phyloP scores from a whole-genome alignment of 129 eudicot genomes.

The Rutidosis leptorrhynchoides region DNA sequence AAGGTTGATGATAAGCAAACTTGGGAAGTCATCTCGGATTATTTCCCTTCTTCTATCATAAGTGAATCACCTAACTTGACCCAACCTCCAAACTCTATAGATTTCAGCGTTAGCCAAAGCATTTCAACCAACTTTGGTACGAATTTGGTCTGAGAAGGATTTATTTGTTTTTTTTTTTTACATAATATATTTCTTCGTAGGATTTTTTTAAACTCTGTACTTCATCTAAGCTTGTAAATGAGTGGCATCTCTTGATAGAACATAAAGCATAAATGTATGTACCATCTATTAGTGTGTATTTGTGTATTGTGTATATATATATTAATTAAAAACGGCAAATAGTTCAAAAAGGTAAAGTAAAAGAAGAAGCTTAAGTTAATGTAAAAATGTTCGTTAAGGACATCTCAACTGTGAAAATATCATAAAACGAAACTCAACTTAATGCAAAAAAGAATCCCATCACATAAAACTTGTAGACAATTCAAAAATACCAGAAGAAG shows the following conservation, averaged over 20 bases:
- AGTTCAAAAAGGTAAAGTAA: too few relatives aligned
- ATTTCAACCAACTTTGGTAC: not conserved
- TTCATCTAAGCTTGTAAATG: constrained; percentile 9
- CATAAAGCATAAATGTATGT: not conserved
- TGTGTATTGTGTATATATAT: too few relatives aligned
- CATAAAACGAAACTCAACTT: not conserved
- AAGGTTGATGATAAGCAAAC: constrained; percentile 36
- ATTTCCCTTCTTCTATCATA: constrained; percentile 42
- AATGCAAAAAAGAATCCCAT: not conserved
- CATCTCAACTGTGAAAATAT: not conserved
- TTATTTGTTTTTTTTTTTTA: not conserved
- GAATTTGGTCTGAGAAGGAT: not conserved
- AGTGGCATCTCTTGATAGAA: constrained; percentile 13
- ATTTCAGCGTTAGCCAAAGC: constrained; percentile 10
- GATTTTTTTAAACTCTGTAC: not conserved
- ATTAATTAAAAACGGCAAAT: too few relatives aligned
- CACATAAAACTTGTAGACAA: not conserved
- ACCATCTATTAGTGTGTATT: too few relatives aligned
- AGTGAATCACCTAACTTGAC: constrained; percentile 38
- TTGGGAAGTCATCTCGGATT: constrained; percentile 52
- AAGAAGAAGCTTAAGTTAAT: too few relatives aligned
- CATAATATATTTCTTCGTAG: not conserved
- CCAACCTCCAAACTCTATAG: constrained; percentile 36
- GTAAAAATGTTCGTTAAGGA: too few relatives aligned
- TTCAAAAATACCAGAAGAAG: too few relatives aligned